These are phyloP conservation scores for Herpotrichia juniperi DNA, from an alignment of 2,329 filamentous ascomycete species.

Conservation along the genomic window DNA sequence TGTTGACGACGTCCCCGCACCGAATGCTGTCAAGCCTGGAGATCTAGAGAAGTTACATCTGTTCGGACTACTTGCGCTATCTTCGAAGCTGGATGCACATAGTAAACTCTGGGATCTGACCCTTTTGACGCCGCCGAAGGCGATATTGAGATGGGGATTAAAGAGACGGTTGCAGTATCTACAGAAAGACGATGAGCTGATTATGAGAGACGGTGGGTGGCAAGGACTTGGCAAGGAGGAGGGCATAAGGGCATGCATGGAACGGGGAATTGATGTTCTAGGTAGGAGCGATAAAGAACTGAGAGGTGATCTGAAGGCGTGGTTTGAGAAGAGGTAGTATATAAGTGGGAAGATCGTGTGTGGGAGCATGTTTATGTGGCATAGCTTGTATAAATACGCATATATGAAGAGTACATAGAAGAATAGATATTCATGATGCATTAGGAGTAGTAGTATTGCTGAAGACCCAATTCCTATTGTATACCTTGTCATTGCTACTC, in stretches of 20 bases:
- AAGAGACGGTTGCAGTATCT: constrained; percentile 66
- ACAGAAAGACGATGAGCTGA: constrained; percentile 71
- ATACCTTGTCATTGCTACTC: no score
- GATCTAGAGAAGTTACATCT: constrained; percentile 15
- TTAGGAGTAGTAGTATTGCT: no score
- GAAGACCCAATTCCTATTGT: no score
- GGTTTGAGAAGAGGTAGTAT: constrained; percentile 16
- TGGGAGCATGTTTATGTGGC: no score
- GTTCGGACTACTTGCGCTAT: constrained; percentile 25
- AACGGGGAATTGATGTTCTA: constrained; percentile 48
- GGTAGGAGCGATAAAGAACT: constrained; percentile 35
- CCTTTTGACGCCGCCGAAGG: constrained; percentile 49
- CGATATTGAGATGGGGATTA: constrained; percentile 62
- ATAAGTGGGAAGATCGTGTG: background rate
- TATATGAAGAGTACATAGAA: background rate
- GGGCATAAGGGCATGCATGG: constrained; percentile 71
- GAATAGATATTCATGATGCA: no score
- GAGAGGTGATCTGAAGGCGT: constrained; percentile 28
- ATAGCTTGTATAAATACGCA: no score
- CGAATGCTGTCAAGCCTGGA: background rate
- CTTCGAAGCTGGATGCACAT: constrained; percentile 30
- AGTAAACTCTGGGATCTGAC: constrained; percentile 46
- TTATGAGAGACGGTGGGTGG: constrained; percentile 68
- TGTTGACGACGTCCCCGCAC: background rate
- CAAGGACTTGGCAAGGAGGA: constrained; percentile 66